phyloP scores from a whole-genome alignment of 1,284 basidiomycete genomes.

The Erythrobasidium hasegawianum region DNA sequence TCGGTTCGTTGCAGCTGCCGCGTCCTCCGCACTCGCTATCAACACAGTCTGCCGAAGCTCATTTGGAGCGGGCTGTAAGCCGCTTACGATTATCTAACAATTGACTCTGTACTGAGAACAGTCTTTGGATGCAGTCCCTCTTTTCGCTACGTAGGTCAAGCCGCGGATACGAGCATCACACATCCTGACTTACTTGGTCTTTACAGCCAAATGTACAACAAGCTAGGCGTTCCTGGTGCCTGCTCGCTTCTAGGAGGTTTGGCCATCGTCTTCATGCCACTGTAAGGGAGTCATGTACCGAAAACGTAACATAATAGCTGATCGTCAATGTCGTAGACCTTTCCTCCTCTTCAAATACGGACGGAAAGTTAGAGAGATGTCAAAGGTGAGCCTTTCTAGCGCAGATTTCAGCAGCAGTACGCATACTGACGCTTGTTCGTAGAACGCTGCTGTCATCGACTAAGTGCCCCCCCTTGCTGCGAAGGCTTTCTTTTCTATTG shows the following conservation, averaged over 20 bases:
- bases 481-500: too few species aligned
- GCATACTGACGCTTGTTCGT: neutral
- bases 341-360: slow-evolving; percentile 44
- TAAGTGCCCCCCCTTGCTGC: too few species aligned
- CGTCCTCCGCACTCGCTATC: slow-evolving; percentile 9
- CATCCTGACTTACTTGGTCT: slow-evolving; percentile 48
- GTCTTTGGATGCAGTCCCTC: slow-evolving; percentile 45
- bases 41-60: neutral
- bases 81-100: slow-evolving; percentile 36
- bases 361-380: slow-evolving; percentile 50
- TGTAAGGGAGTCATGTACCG: slow-evolving; percentile 34
- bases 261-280: slow-evolving; percentile 48
- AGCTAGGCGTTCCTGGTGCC: slow-evolving; percentile 52
- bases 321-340: neutral
- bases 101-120: slow-evolving; percentile 53
- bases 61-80: slow-evolving; percentile 42
- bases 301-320: too few species aligned
- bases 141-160: slow-evolving; percentile 24
- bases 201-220: slow-evolving; percentile 54
- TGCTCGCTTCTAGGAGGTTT: slow-evolving; percentile 50
- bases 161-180: neutral
- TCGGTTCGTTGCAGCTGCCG: slow-evolving; percentile 46
- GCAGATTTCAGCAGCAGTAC: neutral
- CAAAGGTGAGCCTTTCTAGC: slow-evolving; percentile 43
- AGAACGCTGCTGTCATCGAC: slow-evolving; percentile 3